Evolutionary conservation across 805 yeast species (phyloP).

Genomic region (Nakazawaea sp.): DNA sequence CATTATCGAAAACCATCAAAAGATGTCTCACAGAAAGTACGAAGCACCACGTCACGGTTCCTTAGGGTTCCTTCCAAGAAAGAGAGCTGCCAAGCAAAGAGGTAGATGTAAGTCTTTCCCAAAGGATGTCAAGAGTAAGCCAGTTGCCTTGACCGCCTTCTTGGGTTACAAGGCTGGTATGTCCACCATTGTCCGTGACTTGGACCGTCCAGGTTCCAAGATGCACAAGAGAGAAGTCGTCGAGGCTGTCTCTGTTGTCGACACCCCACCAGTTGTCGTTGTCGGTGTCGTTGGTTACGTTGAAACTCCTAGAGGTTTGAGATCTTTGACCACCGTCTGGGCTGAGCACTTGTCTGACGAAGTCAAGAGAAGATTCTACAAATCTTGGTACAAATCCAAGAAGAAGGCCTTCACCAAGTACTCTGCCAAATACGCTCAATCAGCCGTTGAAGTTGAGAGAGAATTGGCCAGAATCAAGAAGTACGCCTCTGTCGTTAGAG

Average conservation of each 20-base stretch:
- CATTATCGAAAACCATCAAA: slow-evolving; percentile 9
- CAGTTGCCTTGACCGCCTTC: slow-evolving; percentile 98
- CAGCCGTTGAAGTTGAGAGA: slow-evolving; percentile 81
- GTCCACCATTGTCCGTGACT: slow-evolving; percentile 99
- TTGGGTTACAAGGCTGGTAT: slow-evolving; percentile 99
- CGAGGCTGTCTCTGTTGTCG: slow-evolving; percentile 98
- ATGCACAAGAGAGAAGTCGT: slow-evolving; percentile 99
- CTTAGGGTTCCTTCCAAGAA: slow-evolving; percentile 99
- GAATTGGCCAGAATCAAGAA: slow-evolving; percentile 98
- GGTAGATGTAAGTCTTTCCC: slow-evolving; percentile 99
- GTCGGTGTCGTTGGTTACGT: slow-evolving; percentile 99
- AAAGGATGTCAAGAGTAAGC: slow-evolving; percentile 95
- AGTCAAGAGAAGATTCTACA: slow-evolving; percentile 99
- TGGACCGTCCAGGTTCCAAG: slow-evolving; percentile 99
- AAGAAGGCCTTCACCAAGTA: slow-evolving; percentile 99
- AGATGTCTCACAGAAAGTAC: slow-evolving; percentile 99
- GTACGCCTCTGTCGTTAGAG: slow-evolving; percentile 98
- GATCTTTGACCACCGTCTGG: slow-evolving; percentile 99
- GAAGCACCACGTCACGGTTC: slow-evolving; percentile 99
- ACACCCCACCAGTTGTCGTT: slow-evolving; percentile 97
- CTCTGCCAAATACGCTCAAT: slow-evolving; percentile 95
- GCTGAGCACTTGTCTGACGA: slow-evolving; percentile 99
- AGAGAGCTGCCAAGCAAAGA: slow-evolving; percentile 98
- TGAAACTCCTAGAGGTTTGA: slow-evolving; percentile 99
- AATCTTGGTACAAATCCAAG: slow-evolving; percentile 99